phyloP scores from a whole-genome alignment of 129 eudicot species.

The Solidago caesia region DNA sequence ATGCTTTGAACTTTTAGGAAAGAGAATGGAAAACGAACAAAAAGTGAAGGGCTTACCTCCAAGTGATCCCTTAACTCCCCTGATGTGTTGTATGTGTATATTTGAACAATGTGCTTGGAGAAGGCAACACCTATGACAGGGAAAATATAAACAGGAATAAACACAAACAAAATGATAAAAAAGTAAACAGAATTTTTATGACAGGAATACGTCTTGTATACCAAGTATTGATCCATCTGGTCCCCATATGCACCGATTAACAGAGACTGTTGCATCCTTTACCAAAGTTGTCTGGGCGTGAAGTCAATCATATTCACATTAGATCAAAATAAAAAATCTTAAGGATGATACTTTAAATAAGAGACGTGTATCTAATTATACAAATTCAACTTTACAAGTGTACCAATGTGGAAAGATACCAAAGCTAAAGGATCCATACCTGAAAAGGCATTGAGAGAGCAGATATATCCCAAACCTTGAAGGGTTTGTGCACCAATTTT shows the following conservation, averaged over 20 bases:
- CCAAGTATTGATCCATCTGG: conserved; percentile 90
- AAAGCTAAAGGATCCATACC: conserved; percentile 33
- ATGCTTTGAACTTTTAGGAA: neutral
- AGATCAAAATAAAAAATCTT: neutral
- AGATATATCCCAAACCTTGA: conserved; percentile 86
- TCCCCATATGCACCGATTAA: conserved; percentile 84
- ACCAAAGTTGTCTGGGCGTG: conserved; percentile 61
- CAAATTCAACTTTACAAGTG: conserved; percentile 11
- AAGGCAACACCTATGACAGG: conserved; percentile 72
- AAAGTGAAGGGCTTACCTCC: conserved; percentile 49
- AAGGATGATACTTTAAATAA: neutral
- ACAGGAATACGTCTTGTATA: conserved; percentile 19
- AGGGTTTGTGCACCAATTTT: conserved; percentile 72
- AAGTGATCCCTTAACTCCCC: conserved; percentile 71
- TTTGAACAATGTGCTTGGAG: conserved; percentile 90
- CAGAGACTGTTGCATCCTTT: conserved; percentile 71
- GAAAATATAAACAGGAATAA: conserved; percentile 12
- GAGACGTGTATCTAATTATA: conserved; percentile 6
- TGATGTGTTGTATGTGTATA: conserved; percentile 63
- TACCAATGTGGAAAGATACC: conserved; percentile 6
- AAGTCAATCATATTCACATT: conserved; percentile 15
- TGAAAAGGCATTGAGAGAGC: conserved; percentile 85
- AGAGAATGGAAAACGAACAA: neutral
- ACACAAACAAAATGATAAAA: conserved; percentile 2
- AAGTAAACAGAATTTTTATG: neutral